Conservation (phyloP, 192 early-diverging fungal species). For the Phycomyces nitens region DNA sequence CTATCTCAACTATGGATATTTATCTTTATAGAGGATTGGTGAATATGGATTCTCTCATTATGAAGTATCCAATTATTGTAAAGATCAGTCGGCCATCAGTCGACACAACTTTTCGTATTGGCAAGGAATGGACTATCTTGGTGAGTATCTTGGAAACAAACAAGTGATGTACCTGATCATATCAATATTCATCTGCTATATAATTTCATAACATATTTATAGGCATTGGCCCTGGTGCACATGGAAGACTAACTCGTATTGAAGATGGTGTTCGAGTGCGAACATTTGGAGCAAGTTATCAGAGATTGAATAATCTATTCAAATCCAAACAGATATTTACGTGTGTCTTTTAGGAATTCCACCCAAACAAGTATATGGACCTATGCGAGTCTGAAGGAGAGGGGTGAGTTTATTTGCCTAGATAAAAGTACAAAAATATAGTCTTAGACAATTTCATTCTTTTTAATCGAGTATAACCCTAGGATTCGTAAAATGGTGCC, state of each 20-base stretch:
- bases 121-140: constrained; percentile 53
- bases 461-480: too few species aligned
- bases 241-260: constrained; percentile 43
- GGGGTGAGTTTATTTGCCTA: constrained; percentile 32
- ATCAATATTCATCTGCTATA: neutral
- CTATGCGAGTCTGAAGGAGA: constrained; percentile 42
- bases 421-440: too few species aligned
- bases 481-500: constrained; percentile 15
- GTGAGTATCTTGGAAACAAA: constrained; percentile 21
- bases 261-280: constrained; percentile 22
- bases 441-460: too few species aligned
- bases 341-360: constrained; percentile 43
- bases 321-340: too few species aligned
- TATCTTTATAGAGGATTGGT: constrained; percentile 25
- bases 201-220: neutral
- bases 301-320: neutral
- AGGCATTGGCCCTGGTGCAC: constrained; percentile 55
- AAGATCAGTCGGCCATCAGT: constrained; percentile 37
- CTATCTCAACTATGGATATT: neutral
- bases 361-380: constrained; percentile 50
- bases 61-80: constrained; percentile 54
- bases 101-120: constrained; percentile 54
- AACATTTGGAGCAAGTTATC: constrained; percentile 43
- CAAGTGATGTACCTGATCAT: neutral
- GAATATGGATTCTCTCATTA: constrained; percentile 49